These are phyloP conservation scores for Lichtheimia ornata DNA, from an alignment of 371 early-diverging fungal genomes.

Conservation along the genomic window DNA sequence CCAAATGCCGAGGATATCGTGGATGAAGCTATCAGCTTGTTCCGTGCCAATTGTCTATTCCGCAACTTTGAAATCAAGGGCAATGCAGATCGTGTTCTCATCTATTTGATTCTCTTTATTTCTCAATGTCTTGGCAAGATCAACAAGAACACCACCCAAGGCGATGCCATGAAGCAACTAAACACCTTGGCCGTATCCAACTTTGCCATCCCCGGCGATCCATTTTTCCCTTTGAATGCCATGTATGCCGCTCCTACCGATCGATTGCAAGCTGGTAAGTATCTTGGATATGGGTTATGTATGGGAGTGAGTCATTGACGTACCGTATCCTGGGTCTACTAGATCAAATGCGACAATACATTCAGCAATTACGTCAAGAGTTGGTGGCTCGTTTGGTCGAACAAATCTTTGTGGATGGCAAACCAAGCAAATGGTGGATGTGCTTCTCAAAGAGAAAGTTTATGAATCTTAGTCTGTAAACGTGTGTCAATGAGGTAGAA, in stretches of 20 bases:
- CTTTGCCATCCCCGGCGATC: slow-evolving; percentile 94
- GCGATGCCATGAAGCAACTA: slow-evolving; percentile 77
- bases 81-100: slow-evolving; percentile 87
- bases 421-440: slow-evolving; percentile 98
- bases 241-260: slow-evolving; percentile 81
- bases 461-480: slow-evolving; percentile 75
- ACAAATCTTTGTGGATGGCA: slow-evolving; percentile 77
- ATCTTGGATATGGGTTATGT: background rate
- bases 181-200: slow-evolving; percentile 83
- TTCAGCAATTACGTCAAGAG: slow-evolving; percentile 91
- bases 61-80: slow-evolving; percentile 98
- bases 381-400: slow-evolving; percentile 74
- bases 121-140: slow-evolving; percentile 82
- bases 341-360: slow-evolving; percentile 87
- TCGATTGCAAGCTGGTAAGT: slow-evolving; percentile 75
- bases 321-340: background rate
- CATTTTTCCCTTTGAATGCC: slow-evolving; percentile 87
- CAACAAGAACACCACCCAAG: slow-evolving; percentile 59
- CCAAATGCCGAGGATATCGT: slow-evolving; percentile 80
- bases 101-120: slow-evolving; percentile 92
- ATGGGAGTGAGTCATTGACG: background rate
- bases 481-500: background rate
- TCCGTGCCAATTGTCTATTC: slow-evolving; percentile 96
- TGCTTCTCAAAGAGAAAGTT: slow-evolving; percentile 97
- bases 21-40: slow-evolving; percentile 91